A percentile compares a stretch with the other conserved stretches of the same genome.
Evolutionary conservation across 2,329 filamentous ascomycete genomes (phyloP).

Genomic region (Penicillium sp.): DNA sequence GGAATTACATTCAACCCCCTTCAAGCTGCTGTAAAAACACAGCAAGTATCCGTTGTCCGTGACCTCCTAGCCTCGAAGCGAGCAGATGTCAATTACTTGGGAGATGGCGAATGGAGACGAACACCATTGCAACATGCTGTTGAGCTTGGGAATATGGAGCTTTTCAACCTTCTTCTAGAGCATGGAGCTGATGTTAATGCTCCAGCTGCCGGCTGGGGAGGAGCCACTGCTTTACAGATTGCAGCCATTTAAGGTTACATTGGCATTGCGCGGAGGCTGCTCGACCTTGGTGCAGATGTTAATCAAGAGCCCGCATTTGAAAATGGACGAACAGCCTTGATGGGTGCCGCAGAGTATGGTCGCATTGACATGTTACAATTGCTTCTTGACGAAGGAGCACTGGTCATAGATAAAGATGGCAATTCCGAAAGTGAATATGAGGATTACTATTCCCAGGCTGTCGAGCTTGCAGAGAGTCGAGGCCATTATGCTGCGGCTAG

Average conservation of each 20-base stretch:
- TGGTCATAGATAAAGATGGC: slow-evolving; percentile 11
- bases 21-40: slow-evolving; percentile 1
- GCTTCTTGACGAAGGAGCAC: slow-evolving; percentile 29
- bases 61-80: neutral
- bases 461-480: slow-evolving; percentile 19
- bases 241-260: slow-evolving; percentile 31
- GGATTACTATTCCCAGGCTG: slow-evolving; percentile 15
- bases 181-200: slow-evolving; percentile 21
- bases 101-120: neutral
- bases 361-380: slow-evolving; percentile 34
- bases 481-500: slow-evolving; percentile 20
- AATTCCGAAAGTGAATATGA: neutral
- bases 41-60: neutral
- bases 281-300: slow-evolving; percentile 26
- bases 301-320: slow-evolving; percentile 20
- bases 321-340: slow-evolving; percentile 31
- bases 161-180: slow-evolving; percentile 17
- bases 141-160: slow-evolving; percentile 19
- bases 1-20: slow-evolving; percentile 4
- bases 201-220: slow-evolving; percentile 5
- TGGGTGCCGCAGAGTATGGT: slow-evolving; percentile 34
- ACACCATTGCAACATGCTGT: slow-evolving; percentile 22
- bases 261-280: slow-evolving; percentile 22
- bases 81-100: slow-evolving; percentile 8
- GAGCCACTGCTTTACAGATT: slow-evolving; percentile 33